Conservation (phyloP, 1,139 yeast species). For the Wickerhamomyces sp. region DNA sequence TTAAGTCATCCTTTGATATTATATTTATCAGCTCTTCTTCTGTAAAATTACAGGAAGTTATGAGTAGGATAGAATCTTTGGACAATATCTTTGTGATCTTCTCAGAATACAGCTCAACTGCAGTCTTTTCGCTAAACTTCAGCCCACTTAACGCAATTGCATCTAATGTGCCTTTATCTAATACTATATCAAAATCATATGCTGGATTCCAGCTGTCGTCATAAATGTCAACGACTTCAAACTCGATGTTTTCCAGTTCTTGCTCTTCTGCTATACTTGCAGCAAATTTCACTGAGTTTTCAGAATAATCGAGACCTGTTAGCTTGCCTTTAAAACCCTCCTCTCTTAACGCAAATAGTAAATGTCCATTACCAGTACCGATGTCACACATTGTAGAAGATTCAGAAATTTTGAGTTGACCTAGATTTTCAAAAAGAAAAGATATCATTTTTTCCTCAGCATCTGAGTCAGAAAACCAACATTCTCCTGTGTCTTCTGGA, state of each 20-base stretch:
- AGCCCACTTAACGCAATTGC: constrained; percentile 87
- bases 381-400: constrained; percentile 58
- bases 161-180: constrained; percentile 95
- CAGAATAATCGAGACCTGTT: constrained; percentile 84
- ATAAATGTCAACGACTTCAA: constrained; percentile 43
- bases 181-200: constrained; percentile 56
- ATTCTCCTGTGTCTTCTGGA: constrained; percentile 84
- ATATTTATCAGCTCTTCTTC: constrained; percentile 62
- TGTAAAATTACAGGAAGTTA: constrained; percentile 96
- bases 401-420: constrained; percentile 25
- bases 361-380: constrained; percentile 96
- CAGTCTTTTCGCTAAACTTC: constrained; percentile 33
- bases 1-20: constrained; percentile 41
- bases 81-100: constrained; percentile 57
- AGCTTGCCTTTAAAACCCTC: constrained; percentile 51
- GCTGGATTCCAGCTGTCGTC: constrained; percentile 19
- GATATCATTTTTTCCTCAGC: constrained; percentile 82
- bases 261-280: constrained; percentile 40
- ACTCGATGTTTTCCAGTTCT: constrained; percentile 35
- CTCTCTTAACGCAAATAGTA: constrained; percentile 62
- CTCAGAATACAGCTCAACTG: constrained; percentile 53
- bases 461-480: constrained; percentile 93
- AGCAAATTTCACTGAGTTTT: constrained; percentile 74
- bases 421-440: constrained; percentile 46
- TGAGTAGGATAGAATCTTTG: constrained; percentile 55